A percentile compares a stretch with the other conserved stretches of the same genome.
phyloP scores from a whole-genome alignment of 345 rosid species.

The Camelina neglecta region DNA sequence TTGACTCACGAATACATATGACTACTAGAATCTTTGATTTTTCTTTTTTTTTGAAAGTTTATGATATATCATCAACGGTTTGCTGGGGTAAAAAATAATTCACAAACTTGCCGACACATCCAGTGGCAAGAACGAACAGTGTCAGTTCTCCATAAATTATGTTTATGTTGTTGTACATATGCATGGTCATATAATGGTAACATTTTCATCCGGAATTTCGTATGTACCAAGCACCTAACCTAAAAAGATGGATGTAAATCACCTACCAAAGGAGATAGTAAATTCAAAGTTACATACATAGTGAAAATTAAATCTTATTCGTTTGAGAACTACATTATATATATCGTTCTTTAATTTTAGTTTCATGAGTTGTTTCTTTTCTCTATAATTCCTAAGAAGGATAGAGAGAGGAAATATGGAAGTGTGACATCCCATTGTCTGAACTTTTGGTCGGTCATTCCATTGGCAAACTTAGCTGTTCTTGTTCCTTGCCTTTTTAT shows the following conservation, averaged over 20 bases:
- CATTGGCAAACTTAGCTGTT: conserved; percentile 35
- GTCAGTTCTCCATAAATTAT: too few species aligned
- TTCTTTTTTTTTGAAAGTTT: not conserved
- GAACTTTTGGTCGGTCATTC: conserved; percentile 38
- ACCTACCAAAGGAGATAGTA: not conserved
- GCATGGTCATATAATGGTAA: not conserved
- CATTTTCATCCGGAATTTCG: not conserved
- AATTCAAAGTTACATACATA: not conserved
- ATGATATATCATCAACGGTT: not conserved
- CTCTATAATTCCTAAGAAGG: not conserved
- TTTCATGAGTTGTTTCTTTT: conserved; percentile 30
- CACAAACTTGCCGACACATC: too few species aligned
- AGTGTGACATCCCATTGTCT: conserved; percentile 29
- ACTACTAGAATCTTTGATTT: not conserved
- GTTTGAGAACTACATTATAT: not conserved
- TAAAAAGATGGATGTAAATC: conserved; percentile 1
- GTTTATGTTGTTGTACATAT: too few species aligned
- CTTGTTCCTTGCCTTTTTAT: conserved; percentile 33
- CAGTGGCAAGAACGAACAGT: too few species aligned
- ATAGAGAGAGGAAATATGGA: not conserved
- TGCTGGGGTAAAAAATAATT: too few species aligned
- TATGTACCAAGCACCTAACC: conserved; percentile 6
- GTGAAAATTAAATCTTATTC: not conserved
- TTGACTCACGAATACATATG: not conserved
- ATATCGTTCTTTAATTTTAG: conserved; percentile 5